Conservation (phyloP, 768 basidiomycete genomes). For the Coprinopsis cinerea region DNA sequence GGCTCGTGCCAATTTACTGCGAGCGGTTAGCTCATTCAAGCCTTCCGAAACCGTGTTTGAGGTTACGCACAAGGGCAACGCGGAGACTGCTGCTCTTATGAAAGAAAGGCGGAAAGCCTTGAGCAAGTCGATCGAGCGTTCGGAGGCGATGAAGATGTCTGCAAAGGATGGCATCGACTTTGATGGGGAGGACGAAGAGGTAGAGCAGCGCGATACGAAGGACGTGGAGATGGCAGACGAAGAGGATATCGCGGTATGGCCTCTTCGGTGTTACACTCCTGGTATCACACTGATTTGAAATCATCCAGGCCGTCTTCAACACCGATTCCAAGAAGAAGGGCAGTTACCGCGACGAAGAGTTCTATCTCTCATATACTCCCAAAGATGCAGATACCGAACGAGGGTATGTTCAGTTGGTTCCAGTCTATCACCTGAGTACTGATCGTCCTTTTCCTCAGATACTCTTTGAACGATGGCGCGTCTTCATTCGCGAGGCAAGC, state of each 20-base stretch:
- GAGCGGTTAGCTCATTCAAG: slow-evolving; percentile 73
- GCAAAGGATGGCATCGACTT: slow-evolving; percentile 25
- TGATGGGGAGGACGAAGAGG: slow-evolving; percentile 31
- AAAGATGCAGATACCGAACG: slow-evolving; percentile 84
- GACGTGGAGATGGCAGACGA: slow-evolving; percentile 73
- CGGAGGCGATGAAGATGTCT: slow-evolving; percentile 27
- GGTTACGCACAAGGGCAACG: slow-evolving; percentile 67
- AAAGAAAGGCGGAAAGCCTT: slow-evolving; percentile 79
- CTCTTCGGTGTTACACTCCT: no score
- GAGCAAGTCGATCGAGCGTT: slow-evolving; percentile 52
- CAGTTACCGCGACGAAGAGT: slow-evolving; percentile 71
- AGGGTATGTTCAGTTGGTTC: slow-evolving; percentile 51
- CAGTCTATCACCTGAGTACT: background rate
- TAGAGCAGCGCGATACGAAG: slow-evolving; percentile 21
- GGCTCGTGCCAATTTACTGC: slow-evolving; percentile 60
- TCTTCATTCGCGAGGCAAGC: slow-evolving; percentile 86
- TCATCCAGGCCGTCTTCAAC: slow-evolving; percentile 62
- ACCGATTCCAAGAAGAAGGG: slow-evolving; percentile 43
- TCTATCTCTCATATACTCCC: slow-evolving; percentile 91
- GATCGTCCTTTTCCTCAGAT: slow-evolving; percentile 38
- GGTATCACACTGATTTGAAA: no score
- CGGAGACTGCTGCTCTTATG: slow-evolving; percentile 70
- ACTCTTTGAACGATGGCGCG: slow-evolving; percentile 84
- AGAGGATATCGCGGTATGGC: slow-evolving; percentile 65
- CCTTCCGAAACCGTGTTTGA: slow-evolving; percentile 92